Evolutionary conservation across 2,329 filamentous ascomycete genomes (phyloP), one percentile per base, ranked within the genome.

Genomic region (Ceratocystis smalleyi): DNA sequence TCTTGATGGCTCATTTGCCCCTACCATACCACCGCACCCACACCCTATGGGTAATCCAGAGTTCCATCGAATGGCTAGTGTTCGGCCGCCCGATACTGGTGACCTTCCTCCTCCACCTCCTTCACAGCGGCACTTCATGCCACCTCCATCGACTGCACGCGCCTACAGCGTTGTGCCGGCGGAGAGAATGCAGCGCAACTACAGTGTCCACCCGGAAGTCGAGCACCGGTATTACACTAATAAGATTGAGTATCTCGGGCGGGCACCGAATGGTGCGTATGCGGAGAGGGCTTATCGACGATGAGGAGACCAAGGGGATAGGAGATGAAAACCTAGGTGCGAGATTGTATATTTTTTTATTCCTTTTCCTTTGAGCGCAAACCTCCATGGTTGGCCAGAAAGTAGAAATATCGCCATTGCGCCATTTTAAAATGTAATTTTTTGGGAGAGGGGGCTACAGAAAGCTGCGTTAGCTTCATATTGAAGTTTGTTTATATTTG

Each of bases 11-110:
- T n/a, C 45, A 45, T 49, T n/a, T 49, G n/a, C 24, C 19, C 35
- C 17, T 10, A 24, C 51, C 76, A 84, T 65, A 76, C 83, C 40
- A 71, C 81, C 30, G 87, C 51, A 19, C 22, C 24, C 51, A 84
- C 22, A 77, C 67, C 76, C 77, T 62, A 68, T 75, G 15, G 71
- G 73, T 27, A 69, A 71, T 64, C 74, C 76, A 35, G 54, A 54
- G 4, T 80, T 79, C 68, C 72, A 74, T 30, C 74, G 77, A 67
- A 70, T 79, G 65, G 74, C 77, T 49, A 79, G 77, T 67, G 71
- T 74, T 55, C 74, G 75, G 47, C 74, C 76, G 19, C 75, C 76
- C 35, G 69, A 68, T 24, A 68, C 67, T 55, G 47, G 27, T 24
- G 62, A 64, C 10, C 47, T 59, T 17, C 47, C 35, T 10, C 51